Percentiles rank a stretch among this genome's conserved stretches.
These are phyloP conservation scores for Dothideomycetes sp. DNA, from an alignment of 2,329 filamentous ascomycete species.

Conservation along the genomic window DNA sequence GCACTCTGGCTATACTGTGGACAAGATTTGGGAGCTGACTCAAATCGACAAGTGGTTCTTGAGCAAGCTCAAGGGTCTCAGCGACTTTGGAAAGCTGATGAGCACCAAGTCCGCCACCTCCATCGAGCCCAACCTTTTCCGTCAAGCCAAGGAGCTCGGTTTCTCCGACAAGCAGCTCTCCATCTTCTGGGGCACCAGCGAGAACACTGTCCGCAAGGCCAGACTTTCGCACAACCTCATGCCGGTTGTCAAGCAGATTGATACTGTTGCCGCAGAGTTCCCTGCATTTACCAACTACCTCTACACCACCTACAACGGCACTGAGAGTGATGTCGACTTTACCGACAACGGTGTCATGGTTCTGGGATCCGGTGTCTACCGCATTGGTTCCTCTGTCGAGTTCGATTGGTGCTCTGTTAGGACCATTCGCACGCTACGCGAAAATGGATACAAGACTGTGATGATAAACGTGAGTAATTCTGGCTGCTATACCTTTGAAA, in stretches of 20 bases:
- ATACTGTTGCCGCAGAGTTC: slow-evolving; percentile 96
- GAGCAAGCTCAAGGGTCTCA: slow-evolving; percentile 79
- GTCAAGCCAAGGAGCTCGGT: slow-evolving; percentile 82
- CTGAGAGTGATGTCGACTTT: slow-evolving; percentile 72
- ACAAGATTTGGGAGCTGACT: slow-evolving; percentile 97
- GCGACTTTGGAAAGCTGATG: slow-evolving; percentile 77
- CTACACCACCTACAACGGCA: slow-evolving; percentile 90
- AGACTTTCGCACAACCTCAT: slow-evolving; percentile 77
- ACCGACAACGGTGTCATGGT: slow-evolving; percentile 93
- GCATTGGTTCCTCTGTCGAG: slow-evolving; percentile 94
- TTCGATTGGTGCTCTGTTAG: slow-evolving; percentile 99
- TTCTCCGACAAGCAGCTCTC: slow-evolving; percentile 92
- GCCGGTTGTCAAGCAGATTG: slow-evolving; percentile 94
- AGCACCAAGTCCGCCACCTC: slow-evolving; percentile 56
- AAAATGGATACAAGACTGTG: slow-evolving; percentile 79
- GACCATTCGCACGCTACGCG: slow-evolving; percentile 79
- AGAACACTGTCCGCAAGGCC: slow-evolving; percentile 74
- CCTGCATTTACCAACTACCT: slow-evolving; percentile 91
- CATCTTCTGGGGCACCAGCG: slow-evolving; percentile 89
- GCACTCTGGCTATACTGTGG: slow-evolving; percentile 83
- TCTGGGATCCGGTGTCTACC: slow-evolving; percentile 87
- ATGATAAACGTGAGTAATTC: slow-evolving; percentile 68
- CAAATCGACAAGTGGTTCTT: slow-evolving; percentile 99
- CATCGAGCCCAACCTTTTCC: slow-evolving; percentile 54
- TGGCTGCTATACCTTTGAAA: no score